Evolutionary conservation across 2,329 filamentous ascomycete genomes (phyloP), one percentile per base, ranked within the genome.

Genomic region (Rutstroemia sydowiana): DNA sequence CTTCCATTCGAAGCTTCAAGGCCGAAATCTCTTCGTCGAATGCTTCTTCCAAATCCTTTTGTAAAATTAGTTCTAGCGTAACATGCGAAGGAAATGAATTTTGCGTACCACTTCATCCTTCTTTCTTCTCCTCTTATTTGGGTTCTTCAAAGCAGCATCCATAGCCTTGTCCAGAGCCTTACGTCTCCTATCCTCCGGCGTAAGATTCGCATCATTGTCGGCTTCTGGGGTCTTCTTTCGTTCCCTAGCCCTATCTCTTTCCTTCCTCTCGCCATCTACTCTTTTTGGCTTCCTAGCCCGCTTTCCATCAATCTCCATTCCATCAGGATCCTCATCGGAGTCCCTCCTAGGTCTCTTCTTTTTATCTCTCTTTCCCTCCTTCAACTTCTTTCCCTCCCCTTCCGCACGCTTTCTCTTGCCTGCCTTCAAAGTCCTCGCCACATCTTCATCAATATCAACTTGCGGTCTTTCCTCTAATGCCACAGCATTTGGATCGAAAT

Each of bases 1-100:
- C 78, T 60, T 93, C 90, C 91, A 98, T 98, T 52, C 84, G 82
- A 49, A 87, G 78, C 65, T 93, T 93, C 68, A 98, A 85, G 45
- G 85, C 78, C 52, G 88, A 88, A 57, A 98, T 90, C 65, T 95
- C 85, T 41, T 90, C 87, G 66, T 97, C 93, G 59, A 92, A 87
- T 71, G 87, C 85, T 63, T 89, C 85, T 67, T 96, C 91, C 43
- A 97, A 77, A 59, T 97, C 92, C 87, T 92, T 61, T 10, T 55
- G 28, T 16, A 43, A 26, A 26, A 39, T 61, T 54, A 62, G 63
- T 60, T 51, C 32, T 11, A 30, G 16, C 18, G 32, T 16, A 5
- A 26, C 10, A 23, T 2, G 18, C 20, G 9, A 14, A 5, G n/a
- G n/a, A n/a, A n/a, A n/a, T 26, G 5, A 30, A 28, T 23, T n/a